Evolutionary conservation across 2,329 filamentous ascomycete genomes (phyloP).

Genomic region (Paraconiothyrium sp.): DNA sequence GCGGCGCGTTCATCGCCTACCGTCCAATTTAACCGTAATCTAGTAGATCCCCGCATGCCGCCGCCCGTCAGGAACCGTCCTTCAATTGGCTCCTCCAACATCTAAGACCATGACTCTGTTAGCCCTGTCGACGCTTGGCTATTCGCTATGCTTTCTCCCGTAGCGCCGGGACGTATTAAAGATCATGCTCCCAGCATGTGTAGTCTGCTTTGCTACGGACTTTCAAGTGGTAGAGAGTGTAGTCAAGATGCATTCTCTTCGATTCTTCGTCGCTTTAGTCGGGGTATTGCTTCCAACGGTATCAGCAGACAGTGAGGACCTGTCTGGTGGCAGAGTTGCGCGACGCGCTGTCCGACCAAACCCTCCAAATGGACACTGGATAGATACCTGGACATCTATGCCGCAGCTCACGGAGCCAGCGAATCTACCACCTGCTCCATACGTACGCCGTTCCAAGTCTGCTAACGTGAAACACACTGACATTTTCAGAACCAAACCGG

Average conservation of each 20-base stretch:
- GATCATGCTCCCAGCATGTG: not conserved
- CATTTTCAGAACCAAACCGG: conserved; percentile 59
- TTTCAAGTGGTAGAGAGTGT: not conserved
- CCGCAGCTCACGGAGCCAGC: conserved; percentile 70
- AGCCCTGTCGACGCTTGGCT: not conserved
- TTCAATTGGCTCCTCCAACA: conserved; percentile 1
- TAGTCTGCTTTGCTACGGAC: not conserved
- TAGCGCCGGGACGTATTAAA: not conserved
- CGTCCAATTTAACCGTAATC: conserved; percentile 46
- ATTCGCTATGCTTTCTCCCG: conserved; percentile 9
- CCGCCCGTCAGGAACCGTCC: conserved; percentile 9
- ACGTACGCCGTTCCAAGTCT: conserved; percentile 41
- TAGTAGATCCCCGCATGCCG: conserved; percentile 34
- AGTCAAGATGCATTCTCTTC: conserved; percentile 1
- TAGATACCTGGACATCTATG: conserved; percentile 72
- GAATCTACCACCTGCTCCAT: conserved; percentile 70
- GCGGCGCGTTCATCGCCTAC: conserved; percentile 37
- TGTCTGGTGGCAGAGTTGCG: not conserved
- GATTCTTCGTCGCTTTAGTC: conserved; percentile 20
- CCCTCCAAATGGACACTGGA: conserved; percentile 61
- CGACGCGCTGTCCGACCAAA: conserved; percentile 34
- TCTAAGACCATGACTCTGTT: not conserved
- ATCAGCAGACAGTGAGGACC: conserved; percentile 8
- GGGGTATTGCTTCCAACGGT: conserved; percentile 17
- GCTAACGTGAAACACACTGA: not conserved